Evolutionary conservation across 768 basidiomycete species (phyloP).

Genomic region (Hypsizygus marmoreus): DNA sequence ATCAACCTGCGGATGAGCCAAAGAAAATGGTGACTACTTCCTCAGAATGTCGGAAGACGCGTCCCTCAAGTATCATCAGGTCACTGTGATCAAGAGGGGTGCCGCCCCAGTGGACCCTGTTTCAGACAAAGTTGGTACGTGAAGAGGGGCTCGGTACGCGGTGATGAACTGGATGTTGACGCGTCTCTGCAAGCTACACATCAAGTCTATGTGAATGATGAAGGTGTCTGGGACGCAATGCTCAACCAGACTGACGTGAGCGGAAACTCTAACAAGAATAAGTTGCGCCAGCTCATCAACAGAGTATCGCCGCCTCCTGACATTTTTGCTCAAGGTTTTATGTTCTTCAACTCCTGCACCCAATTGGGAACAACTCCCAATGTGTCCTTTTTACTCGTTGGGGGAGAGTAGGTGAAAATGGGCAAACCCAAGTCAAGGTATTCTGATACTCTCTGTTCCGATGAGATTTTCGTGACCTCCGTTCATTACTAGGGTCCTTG

Average conservation of each 20-base stretch:
- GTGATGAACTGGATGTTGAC: background rate
- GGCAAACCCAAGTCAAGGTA: slow-evolving; percentile 52
- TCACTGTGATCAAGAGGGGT: slow-evolving; percentile 51
- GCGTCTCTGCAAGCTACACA: slow-evolving; percentile 41
- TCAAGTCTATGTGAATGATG: slow-evolving; percentile 46
- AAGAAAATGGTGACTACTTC: slow-evolving; percentile 44
- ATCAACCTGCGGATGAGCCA: slow-evolving; percentile 26
- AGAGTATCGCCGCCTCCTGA: background rate
- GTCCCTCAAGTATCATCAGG: slow-evolving; percentile 16
- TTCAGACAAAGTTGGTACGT: slow-evolving; percentile 49
- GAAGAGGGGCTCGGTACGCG: slow-evolving; percentile 1
- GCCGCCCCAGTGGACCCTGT: slow-evolving; percentile 56
- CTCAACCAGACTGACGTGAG: slow-evolving; percentile 61
- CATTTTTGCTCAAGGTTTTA: slow-evolving; percentile 45
- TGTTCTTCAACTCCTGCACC: slow-evolving; percentile 57
- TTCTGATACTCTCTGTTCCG: background rate
- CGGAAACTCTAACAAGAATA: slow-evolving; percentile 54
- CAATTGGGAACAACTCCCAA: slow-evolving; percentile 36
- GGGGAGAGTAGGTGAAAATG: slow-evolving; percentile 64
- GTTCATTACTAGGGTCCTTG: slow-evolving; percentile 46
- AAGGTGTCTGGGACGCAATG: slow-evolving; percentile 59
- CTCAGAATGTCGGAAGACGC: background rate
- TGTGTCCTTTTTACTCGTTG: slow-evolving; percentile 54
- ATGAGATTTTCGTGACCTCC: background rate
- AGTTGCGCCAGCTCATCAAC: slow-evolving; percentile 31